These are phyloP conservation scores for Yarrowia hollandica DNA, from an alignment of 805 yeast genomes.

Conservation along the genomic window DNA sequence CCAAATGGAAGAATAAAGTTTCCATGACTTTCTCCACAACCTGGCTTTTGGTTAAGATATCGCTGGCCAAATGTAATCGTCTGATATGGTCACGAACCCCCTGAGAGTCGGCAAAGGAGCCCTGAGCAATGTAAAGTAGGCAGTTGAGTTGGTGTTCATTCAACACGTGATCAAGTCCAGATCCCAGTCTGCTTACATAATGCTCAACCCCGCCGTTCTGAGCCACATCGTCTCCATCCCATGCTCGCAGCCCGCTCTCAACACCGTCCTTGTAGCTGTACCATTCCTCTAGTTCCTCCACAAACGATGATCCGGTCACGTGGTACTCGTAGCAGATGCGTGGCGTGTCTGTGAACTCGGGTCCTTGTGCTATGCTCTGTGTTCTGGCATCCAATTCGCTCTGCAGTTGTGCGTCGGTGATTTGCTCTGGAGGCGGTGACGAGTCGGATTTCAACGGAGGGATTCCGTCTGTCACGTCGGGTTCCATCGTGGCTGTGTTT, in stretches of 20 bases:
- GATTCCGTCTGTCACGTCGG: constrained; percentile 9
- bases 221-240: constrained; percentile 18
- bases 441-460: background rate
- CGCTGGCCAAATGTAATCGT: background rate
- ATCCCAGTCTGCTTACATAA: background rate
- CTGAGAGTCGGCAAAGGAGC: background rate
- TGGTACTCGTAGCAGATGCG: constrained; percentile 47
- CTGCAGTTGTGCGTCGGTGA: constrained; percentile 19
- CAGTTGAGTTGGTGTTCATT: background rate
- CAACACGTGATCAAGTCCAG: background rate
- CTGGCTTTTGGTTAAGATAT: background rate
- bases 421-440: constrained; percentile 8
- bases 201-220: background rate
- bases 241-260: background rate
- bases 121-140: background rate
- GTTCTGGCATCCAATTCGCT: constrained; percentile 21
- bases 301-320: constrained; percentile 43
- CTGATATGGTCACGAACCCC: background rate
- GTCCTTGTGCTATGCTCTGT: constrained; percentile 25
- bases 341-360: constrained; percentile 40
- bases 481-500: constrained; percentile 2
- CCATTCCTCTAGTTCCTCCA: constrained; percentile 52
- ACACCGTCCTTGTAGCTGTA: constrained; percentile 38
- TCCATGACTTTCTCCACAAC: background rate
- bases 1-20: background rate